These are phyloP conservation scores for Selaginella moellendorffii DNA, from an alignment of 75 land plant genomes.

Conservation along the genomic window DNA sequence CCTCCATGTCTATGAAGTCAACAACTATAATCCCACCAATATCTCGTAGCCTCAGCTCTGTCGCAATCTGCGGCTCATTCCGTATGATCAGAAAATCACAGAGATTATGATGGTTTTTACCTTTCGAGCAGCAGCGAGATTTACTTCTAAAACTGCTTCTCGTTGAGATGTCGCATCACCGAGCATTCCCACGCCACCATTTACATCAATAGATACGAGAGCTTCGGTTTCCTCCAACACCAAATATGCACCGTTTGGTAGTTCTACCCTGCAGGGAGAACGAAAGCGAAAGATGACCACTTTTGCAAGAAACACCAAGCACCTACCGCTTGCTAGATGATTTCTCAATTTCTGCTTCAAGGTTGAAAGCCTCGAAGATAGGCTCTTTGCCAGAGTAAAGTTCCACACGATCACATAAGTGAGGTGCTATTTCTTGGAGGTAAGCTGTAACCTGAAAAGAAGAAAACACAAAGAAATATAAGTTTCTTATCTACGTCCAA, in stretches of 20 bases:
- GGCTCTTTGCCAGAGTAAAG: conserved; percentile 53
- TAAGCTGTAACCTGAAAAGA: conserved; percentile 56
- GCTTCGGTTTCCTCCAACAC: conserved; percentile 97
- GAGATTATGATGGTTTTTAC: no score
- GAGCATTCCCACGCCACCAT: conserved; percentile 79
- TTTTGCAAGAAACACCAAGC: no score
- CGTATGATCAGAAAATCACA: no score
- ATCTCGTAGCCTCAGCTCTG: conserved; percentile 79
- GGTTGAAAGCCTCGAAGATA: conserved; percentile 65
- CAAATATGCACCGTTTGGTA: conserved; percentile 77
- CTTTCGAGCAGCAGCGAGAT: conserved; percentile 92
- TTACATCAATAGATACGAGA: conserved; percentile 91
- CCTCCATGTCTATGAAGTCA: conserved; percentile 93
- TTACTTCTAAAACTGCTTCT: conserved; percentile 78
- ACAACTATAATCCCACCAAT: conserved; percentile 98
- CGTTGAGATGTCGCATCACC: conserved; percentile 45
- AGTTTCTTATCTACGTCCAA: no score
- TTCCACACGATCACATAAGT: conserved; percentile 58
- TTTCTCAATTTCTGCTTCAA: conserved; percentile 69
- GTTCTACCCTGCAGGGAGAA: conserved; percentile 42
- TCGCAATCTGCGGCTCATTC: conserved; percentile 89
- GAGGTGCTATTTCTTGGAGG: conserved; percentile 85
- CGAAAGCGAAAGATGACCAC: no score
- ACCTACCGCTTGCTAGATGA: conserved; percentile 48
- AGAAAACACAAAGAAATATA: background rate